Conservation (phyloP, 2,329 filamentous ascomycete species). For the Colletotrichum horii region DNA sequence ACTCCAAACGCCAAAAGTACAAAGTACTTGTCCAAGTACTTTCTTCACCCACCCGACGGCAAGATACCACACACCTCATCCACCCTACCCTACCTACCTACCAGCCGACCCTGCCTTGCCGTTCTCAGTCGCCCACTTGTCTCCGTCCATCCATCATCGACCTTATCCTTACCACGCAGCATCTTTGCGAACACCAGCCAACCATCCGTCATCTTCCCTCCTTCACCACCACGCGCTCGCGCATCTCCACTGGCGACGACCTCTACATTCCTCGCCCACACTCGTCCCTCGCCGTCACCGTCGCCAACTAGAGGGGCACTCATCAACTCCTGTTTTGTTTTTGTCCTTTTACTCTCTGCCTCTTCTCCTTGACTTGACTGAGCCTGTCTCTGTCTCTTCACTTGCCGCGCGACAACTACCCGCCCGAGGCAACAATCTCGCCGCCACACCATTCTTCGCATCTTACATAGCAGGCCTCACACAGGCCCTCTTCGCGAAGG, state of each 20-base stretch:
- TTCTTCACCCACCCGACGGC: not conserved
- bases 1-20: not conserved
- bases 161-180: slow-evolving; percentile 9
- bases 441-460: slow-evolving; percentile 4
- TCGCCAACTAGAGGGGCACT: not conserved
- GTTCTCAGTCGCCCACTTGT: slow-evolving; percentile 20
- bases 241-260: slow-evolving; percentile 16
- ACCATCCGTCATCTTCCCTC: slow-evolving; percentile 23
- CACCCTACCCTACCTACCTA: not conserved
- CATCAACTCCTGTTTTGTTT: not conserved
- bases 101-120: slow-evolving; percentile 5
- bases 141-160: slow-evolving; percentile 19
- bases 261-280: not conserved
- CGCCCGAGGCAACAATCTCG: not conserved
- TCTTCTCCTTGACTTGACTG: not conserved
- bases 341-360: not conserved
- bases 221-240: slow-evolving; percentile 15
- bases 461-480: slow-evolving; percentile 10
- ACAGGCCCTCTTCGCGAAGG: slow-evolving; percentile 12
- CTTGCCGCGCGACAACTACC: not conserved
- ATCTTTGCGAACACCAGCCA: slow-evolving; percentile 20
- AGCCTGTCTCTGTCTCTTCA: not conserved
- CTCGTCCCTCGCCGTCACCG: not conserved
- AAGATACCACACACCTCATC: not conserved
- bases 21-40: not conserved